A percentile compares a stretch with the other conserved stretches of the same genome.
phyloP scores from a whole-genome alignment of 371 early-diverging fungal species.

The Rhizopus sp. region DNA sequence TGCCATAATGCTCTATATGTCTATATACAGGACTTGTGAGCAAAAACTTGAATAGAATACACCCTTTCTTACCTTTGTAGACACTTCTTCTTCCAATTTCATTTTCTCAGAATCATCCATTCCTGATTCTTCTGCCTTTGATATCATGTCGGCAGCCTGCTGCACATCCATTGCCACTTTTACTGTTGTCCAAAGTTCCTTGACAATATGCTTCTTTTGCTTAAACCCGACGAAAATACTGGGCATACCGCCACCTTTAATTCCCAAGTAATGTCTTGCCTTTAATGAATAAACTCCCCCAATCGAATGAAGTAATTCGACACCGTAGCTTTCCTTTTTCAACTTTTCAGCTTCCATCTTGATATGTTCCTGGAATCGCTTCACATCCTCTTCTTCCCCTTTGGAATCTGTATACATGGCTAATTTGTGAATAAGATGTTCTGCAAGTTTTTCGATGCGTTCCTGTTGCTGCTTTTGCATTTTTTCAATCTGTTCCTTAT shows the following conservation, averaged over 20 bases:
- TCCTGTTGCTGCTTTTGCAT: conserved; percentile 57
- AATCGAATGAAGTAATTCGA: conserved; percentile 89
- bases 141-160: conserved; percentile 78
- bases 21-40: conserved; percentile 34
- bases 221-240: conserved; percentile 64
- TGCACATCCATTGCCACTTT: conserved; percentile 91
- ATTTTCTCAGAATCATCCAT: conserved; percentile 65
- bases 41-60: background rate
- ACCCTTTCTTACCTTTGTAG: conserved; percentile 46
- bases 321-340: conserved; percentile 87
- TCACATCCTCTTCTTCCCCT: conserved; percentile 47
- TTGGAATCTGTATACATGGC: conserved; percentile 68
- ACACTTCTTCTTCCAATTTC: conserved; percentile 74
- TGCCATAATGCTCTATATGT: conserved; percentile 92
- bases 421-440: conserved; percentile 75
- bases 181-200: conserved; percentile 88
- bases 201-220: conserved; percentile 83
- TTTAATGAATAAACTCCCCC: conserved; percentile 88
- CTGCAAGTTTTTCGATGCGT: conserved; percentile 78
- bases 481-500: conserved; percentile 64
- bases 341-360: conserved; percentile 84
- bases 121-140: conserved; percentile 82
- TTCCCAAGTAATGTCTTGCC: conserved; percentile 80
- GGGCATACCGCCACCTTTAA: conserved; percentile 55
- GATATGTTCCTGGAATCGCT: conserved; percentile 69